Conservation (phyloP, 192 early-diverging fungal species). For the Piromyces finnis region DNA sequence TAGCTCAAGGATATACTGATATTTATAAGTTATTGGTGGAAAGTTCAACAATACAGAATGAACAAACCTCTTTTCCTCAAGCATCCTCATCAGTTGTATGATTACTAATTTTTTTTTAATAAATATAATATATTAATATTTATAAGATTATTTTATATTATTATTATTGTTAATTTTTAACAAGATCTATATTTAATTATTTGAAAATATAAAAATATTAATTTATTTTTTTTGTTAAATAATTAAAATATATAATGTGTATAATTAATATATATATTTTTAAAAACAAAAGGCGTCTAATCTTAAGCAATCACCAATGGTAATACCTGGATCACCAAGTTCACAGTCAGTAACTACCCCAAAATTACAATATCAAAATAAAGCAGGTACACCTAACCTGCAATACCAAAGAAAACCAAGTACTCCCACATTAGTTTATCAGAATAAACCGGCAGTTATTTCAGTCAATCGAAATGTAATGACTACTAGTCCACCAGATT, state of each 20-base stretch:
- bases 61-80: neutral
- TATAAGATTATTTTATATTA: no score
- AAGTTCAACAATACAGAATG: neutral
- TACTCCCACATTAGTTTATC: neutral
- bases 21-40: neutral
- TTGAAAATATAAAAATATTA: no score
- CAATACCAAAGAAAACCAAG: neutral
- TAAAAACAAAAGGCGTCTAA: neutral
- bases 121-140: no score
- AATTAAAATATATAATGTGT: no score
- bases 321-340: neutral
- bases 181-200: no score
- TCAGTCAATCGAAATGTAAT: neutral
- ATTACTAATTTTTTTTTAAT: no score
- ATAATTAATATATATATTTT: no score
- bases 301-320: neutral
- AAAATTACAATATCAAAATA: neutral
- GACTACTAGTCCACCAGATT: neutral
- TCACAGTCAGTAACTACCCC: neutral
- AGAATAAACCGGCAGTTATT: neutral
- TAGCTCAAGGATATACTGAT: neutral
- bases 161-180: no score
- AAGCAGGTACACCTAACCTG: neutral
- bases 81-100: neutral
- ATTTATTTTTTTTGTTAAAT: no score